phyloP scores from a whole-genome alignment of 2,329 filamentous ascomycete genomes.

The Aureobasidium sp. region DNA sequence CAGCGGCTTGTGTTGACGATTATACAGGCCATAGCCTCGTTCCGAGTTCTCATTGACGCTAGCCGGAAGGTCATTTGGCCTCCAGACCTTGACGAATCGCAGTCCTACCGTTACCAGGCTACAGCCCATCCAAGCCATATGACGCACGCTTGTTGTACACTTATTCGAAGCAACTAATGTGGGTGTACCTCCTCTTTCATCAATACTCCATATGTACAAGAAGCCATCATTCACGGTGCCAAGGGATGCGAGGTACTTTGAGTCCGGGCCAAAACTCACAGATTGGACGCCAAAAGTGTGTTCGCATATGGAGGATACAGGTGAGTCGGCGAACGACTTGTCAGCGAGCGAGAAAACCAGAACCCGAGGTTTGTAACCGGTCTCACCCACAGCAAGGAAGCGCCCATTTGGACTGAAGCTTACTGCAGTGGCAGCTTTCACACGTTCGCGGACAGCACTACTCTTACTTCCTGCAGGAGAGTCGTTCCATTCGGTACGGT shows the following conservation, averaged over 20 bases:
- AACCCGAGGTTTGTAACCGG: constrained; percentile 85
- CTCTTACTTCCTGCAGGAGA: constrained; percentile 53
- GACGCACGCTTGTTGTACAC: constrained; percentile 78
- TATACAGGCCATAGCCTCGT: constrained; percentile 8
- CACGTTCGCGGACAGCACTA: constrained; percentile 82
- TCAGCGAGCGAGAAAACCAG: constrained; percentile 75
- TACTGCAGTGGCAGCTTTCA: constrained; percentile 89
- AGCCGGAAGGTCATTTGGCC: constrained; percentile 52
- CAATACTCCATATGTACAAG: constrained; percentile 83
- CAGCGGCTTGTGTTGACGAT: constrained; percentile 57
- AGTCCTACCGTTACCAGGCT: constrained; percentile 80
- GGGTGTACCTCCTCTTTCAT: constrained; percentile 71
- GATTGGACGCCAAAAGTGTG: constrained; percentile 85
- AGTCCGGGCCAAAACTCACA: constrained; percentile 83
- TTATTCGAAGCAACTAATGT: constrained; percentile 81
- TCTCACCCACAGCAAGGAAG: constrained; percentile 87
- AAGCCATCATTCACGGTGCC: constrained; percentile 90
- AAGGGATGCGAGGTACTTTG: constrained; percentile 77
- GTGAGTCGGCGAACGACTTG: constrained; percentile 71
- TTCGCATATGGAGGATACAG: constrained; percentile 78
- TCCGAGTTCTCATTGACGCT: constrained; percentile 17
- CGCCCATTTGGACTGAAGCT: constrained; percentile 80
- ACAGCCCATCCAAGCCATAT: constrained; percentile 85
- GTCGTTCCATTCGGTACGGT: constrained; percentile 49
- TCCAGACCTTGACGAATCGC: constrained; percentile 90